These are phyloP conservation scores for Brassica incana DNA, from an alignment of 345 rosid species.

Conservation along the genomic window DNA sequence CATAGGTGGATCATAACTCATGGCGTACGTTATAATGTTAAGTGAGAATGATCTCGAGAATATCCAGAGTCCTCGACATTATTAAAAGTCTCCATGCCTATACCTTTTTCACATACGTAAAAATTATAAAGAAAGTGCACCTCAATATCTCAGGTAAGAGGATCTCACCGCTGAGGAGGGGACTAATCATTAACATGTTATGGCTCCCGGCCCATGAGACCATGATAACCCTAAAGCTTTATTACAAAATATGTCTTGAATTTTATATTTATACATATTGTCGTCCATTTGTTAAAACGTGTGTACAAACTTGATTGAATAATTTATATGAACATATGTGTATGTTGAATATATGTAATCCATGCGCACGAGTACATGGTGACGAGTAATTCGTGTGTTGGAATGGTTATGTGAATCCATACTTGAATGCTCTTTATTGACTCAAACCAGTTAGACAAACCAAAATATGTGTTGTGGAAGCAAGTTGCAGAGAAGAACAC, in stretches of 20 bases:
- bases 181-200: background rate
- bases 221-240: background rate
- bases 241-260: background rate
- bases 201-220: background rate
- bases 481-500: background rate
- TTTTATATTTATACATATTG: background rate
- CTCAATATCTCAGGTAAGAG: background rate
- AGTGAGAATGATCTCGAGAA: slow-evolving; percentile 13
- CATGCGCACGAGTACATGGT: slow-evolving; percentile 3
- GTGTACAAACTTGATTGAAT: background rate
- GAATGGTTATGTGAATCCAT: background rate
- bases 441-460: background rate
- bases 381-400: slow-evolving; percentile 1
- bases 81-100: background rate
- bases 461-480: background rate
- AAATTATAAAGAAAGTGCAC: background rate
- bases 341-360: background rate
- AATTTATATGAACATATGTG: background rate
- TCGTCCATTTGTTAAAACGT: background rate
- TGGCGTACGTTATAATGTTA: slow-evolving; percentile 10
- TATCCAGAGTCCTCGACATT: slow-evolving; percentile 22
- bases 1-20: slow-evolving; percentile 1
- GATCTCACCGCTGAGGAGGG: background rate
- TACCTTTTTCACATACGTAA: background rate
- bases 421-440: background rate